Percentiles rank a stretch among this genome's conserved stretches.
Conservation (phyloP, 2,329 filamentous ascomycete species). For the Pseudogymnoascus sp. region DNA sequence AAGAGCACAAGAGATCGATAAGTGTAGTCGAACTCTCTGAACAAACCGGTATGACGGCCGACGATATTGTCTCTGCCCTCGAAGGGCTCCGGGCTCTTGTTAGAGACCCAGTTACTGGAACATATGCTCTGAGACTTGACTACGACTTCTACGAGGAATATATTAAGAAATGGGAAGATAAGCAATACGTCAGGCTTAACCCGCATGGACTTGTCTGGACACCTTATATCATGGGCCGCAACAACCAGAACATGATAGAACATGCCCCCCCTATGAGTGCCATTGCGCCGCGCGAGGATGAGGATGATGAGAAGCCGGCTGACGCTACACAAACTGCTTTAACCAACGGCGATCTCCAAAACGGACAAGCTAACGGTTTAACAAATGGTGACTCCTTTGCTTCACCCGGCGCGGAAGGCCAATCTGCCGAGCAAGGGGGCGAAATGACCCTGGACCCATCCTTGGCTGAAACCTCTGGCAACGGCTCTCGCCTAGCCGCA, state of each 20-base stretch:
- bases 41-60: constrained; percentile 87
- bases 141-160: constrained; percentile 79
- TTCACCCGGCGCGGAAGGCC: background rate
- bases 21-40: constrained; percentile 67
- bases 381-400: constrained; percentile 1
- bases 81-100: constrained; percentile 86
- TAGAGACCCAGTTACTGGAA: constrained; percentile 76
- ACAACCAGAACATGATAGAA: constrained; percentile 74
- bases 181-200: constrained; percentile 79
- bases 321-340: constrained; percentile 13
- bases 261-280: constrained; percentile 73
- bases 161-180: constrained; percentile 79
- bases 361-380: background rate
- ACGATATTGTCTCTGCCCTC: constrained; percentile 90
- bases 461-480: background rate
- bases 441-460: background rate
- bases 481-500: background rate
- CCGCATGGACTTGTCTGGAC: constrained; percentile 82
- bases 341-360: constrained; percentile 12
- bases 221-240: constrained; percentile 90
- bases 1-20: constrained; percentile 41
- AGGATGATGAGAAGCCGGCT: constrained; percentile 15
- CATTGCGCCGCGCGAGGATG: constrained; percentile 76
- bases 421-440: background rate
- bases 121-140: constrained; percentile 85